These are phyloP conservation scores for Kwoniella pini DNA, from an alignment of 768 basidiomycete genomes.

Conservation along the genomic window DNA sequence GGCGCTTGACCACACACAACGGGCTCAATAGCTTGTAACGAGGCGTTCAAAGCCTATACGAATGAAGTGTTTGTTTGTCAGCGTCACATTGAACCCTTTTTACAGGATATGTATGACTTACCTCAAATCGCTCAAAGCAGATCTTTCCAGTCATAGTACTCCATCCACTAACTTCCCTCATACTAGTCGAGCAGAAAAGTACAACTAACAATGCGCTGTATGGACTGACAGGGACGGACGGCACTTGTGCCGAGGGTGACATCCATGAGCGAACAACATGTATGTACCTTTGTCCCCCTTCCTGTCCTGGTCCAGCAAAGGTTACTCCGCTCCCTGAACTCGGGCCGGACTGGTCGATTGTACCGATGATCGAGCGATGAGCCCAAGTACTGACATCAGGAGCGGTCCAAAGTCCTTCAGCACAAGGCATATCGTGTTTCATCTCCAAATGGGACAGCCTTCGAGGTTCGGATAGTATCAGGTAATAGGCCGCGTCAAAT, in stretches of 20 bases:
- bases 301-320: neutral
- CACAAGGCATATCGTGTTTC: constrained; percentile 42
- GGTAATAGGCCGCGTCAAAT: constrained; percentile 38
- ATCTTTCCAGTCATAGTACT: constrained; percentile 41
- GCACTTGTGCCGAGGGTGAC: neutral
- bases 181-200: constrained; percentile 30
- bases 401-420: constrained; percentile 21
- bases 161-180: constrained; percentile 45
- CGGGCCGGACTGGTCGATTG: neutral
- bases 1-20: neutral
- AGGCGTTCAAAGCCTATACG: constrained; percentile 4
- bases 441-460: constrained; percentile 44
- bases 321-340: no score
- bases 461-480: constrained; percentile 35
- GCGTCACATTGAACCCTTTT: no score
- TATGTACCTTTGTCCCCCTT: constrained; percentile 22
- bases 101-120: no score
- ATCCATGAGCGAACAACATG: constrained; percentile 22
- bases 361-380: constrained; percentile 17
- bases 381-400: constrained; percentile 29
- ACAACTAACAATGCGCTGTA: constrained; percentile 23
- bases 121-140: constrained; percentile 37
- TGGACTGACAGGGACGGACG: constrained; percentile 1
- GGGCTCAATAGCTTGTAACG: constrained; percentile 9
- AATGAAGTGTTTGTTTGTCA: no score